A percentile compares a stretch with the other conserved stretches of the same genome.
These are phyloP conservation scores for Cucumis cinereus DNA, from an alignment of 306 rosid species.

Conservation along the genomic window DNA sequence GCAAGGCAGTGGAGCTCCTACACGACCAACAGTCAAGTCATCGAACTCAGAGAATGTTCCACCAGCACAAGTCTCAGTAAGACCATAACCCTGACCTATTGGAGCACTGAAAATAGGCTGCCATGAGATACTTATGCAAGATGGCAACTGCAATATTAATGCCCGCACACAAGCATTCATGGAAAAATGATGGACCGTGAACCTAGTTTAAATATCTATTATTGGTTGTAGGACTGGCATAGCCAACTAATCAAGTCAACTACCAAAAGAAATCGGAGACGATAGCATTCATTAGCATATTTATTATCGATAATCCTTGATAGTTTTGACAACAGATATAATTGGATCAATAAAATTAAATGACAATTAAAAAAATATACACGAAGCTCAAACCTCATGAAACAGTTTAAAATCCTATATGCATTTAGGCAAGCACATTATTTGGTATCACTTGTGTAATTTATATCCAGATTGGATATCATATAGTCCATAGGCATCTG, in stretches of 20 bases:
- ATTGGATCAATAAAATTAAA: neutral
- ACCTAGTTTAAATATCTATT: neutral
- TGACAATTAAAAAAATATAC: neutral
- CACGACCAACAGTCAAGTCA: slow-evolving; percentile 83
- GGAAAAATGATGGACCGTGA: neutral
- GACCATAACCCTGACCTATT: slow-evolving; percentile 97
- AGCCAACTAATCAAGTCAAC: neutral
- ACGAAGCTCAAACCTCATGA: neutral
- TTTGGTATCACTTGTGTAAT: neutral
- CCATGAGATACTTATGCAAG: slow-evolving; percentile 7
- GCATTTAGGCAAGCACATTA: neutral
- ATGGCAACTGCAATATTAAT: neutral
- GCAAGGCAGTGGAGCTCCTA: slow-evolving; percentile 97
- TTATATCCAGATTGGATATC: neutral
- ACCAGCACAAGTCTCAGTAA: slow-evolving; percentile 93
- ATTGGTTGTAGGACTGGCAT: neutral
- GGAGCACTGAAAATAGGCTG: slow-evolving; percentile 53
- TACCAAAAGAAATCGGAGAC: neutral
- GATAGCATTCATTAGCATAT: neutral
- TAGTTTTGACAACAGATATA: neutral
- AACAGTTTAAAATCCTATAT: neutral
- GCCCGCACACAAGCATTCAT: neutral
- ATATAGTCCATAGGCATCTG: neutral
- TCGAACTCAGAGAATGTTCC: slow-evolving; percentile 86
- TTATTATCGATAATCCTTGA: neutral